These are phyloP conservation scores for Sporothrix humicola DNA, from an alignment of 2,329 filamentous ascomycete genomes.

Conservation along the genomic window DNA sequence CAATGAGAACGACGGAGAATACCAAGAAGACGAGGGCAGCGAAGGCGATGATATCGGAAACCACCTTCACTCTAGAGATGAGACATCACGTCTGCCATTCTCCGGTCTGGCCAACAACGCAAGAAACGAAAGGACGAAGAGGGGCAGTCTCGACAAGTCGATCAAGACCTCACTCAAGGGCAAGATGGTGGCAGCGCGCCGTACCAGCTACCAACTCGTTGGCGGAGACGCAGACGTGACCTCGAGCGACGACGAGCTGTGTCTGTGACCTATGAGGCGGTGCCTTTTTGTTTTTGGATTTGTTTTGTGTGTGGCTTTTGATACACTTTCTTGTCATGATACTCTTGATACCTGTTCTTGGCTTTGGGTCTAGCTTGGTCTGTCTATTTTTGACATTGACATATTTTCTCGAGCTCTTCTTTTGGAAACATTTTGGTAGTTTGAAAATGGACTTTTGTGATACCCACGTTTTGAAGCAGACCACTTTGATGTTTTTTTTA, in stretches of 20 bases:
- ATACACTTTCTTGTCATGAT: slow-evolving; percentile 5
- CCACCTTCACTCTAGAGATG: neutral
- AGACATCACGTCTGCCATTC: neutral
- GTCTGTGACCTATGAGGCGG: slow-evolving; percentile 30
- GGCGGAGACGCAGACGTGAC: neutral
- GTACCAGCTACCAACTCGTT: neutral
- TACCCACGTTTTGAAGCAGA: neutral
- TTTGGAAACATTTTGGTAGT: neutral
- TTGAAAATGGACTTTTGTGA: neutral
- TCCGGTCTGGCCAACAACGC: neutral
- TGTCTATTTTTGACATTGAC: neutral
- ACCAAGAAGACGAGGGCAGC: neutral
- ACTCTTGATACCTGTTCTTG: neutral
- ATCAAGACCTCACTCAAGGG: neutral
- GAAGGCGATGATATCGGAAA: neutral
- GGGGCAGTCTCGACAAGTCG: too few relatives aligned
- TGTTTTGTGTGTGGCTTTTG: slow-evolving; percentile 15
- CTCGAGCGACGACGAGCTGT: slow-evolving; percentile 38
- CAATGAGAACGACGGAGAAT: slow-evolving; percentile 26
- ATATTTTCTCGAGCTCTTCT: neutral
- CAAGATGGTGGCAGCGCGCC: neutral
- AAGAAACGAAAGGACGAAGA: neutral
- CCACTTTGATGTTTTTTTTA: neutral
- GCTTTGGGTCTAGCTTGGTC: neutral
- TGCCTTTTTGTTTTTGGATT: neutral